Percentiles rank a stretch among this genome's conserved stretches.
phyloP scores from a whole-genome alignment of 352 stramenopile species.

The Phytopythium montanum region DNA sequence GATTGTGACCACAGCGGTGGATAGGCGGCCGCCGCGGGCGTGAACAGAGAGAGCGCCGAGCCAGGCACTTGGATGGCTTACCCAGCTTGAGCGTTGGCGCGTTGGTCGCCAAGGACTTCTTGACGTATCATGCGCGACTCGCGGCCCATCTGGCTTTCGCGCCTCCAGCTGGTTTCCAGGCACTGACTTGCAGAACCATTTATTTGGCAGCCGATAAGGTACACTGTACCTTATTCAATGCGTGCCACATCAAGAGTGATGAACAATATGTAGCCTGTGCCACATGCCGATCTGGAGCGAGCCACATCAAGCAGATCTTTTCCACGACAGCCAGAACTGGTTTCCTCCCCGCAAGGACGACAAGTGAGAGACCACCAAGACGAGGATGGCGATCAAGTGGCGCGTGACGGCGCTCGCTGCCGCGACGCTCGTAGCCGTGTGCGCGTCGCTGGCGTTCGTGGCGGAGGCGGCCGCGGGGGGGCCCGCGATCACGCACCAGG shows the following conservation, averaged over 20 bases:
- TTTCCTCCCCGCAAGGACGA: not conserved
- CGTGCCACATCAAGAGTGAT: too few relatives aligned
- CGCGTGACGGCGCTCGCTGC: conserved; percentile 24
- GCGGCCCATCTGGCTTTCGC: not conserved
- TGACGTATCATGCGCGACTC: conserved; percentile 3
- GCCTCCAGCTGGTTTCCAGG: not conserved
- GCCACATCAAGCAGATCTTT: conserved; percentile 5
- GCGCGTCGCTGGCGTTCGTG: conserved; percentile 28
- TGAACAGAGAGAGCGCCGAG: too few relatives aligned
- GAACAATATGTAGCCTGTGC: too few relatives aligned
- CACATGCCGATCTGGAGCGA: too few relatives aligned
- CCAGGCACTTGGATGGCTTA: too few relatives aligned
- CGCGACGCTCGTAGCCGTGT: conserved; percentile 35
- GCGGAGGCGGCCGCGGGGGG: conserved; percentile 36
- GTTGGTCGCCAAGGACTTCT: not conserved
- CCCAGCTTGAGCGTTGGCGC: too few relatives aligned
- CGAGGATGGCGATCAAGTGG: conserved; percentile 56
- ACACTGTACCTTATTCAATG: too few relatives aligned
- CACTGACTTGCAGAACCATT: too few relatives aligned
- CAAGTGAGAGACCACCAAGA: not conserved
- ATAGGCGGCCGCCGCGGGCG: too few relatives aligned
- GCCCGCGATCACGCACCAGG: conserved; percentile 87
- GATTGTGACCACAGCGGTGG: too few relatives aligned
- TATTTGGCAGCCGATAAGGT: too few relatives aligned
- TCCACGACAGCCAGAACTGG: not conserved